A percentile compares a stretch with the other conserved stretches of the same genome.
Conservation (phyloP, 208 protist genomes). For the Acanthamoeba healyi region DNA sequence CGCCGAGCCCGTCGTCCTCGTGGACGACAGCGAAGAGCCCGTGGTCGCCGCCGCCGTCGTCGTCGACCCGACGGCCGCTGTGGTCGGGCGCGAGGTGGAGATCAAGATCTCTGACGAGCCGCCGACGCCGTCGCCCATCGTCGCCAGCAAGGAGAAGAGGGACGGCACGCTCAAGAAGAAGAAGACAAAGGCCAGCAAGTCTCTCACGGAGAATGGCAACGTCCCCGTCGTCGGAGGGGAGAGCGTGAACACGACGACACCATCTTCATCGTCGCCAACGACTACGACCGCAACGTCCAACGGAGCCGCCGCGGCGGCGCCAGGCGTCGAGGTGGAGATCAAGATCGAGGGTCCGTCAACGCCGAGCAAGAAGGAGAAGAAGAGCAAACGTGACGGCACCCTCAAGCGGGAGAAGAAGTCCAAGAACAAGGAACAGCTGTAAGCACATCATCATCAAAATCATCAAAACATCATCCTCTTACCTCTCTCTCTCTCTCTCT, state of each 20-base stretch:
- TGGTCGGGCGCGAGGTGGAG: not conserved
- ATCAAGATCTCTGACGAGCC: slow-evolving; percentile 7
- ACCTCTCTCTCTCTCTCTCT: too few relatives aligned
- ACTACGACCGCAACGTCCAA: not conserved
- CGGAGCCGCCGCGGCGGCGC: not conserved
- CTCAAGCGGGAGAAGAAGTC: not conserved
- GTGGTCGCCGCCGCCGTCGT: not conserved
- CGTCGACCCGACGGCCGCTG: not conserved
- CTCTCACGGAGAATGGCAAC: not conserved
- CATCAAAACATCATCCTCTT: not conserved
- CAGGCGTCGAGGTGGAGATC: not conserved
- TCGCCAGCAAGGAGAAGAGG: not conserved
- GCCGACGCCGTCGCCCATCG: not conserved
- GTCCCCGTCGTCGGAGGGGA: not conserved
- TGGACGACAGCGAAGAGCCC: slow-evolving; percentile 2
- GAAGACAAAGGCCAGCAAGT: not conserved
- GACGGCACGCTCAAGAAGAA: not conserved
- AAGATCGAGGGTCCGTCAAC: slow-evolving; percentile 24
- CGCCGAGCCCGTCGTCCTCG: not conserved
- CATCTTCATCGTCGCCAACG: not conserved
- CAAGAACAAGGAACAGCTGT: not conserved
- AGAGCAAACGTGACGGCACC: not conserved
- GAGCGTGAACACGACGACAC: not conserved
- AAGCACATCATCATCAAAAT: not conserved
- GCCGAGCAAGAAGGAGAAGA: not conserved